Base-by-base conservation (phyloP, 2,329 filamentous ascomycete genomes). In the Zasmidium angulare region DNA sequence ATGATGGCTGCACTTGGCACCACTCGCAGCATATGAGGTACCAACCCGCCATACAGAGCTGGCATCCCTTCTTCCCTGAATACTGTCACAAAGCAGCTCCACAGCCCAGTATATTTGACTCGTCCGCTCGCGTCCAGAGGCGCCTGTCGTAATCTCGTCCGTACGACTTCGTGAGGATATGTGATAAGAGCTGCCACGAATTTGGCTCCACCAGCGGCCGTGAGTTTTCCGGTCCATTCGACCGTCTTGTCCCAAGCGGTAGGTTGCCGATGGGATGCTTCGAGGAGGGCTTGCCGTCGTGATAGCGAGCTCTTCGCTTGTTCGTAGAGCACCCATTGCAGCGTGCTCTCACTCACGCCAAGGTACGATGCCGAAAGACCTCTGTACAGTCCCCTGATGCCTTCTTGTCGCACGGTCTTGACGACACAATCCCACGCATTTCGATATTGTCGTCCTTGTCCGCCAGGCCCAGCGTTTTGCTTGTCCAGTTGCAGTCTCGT, bases 311-410 rank as follows among this genome's bases (percentile, higher is more conserved):
- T 80, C 82, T 97, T 98, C 81, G 96, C 87, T 75, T 93, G 89
- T 78, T 98, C 93, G 76, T 97, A 98, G 68, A 97, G 78, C 70
- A 96, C 88, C 92, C 92, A 96, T 74, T 98, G 93, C 69, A 96
- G 76, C 3, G 93, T 95, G 65, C 88, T 93, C 79, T 97, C 93
- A 1, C 89, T 89, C 20, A 96, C 91, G 22, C 93, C 93, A 0
- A 98, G 81, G 72, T 97, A 98, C 71, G 90, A 95, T 31, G 93
- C 93, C 66, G 89, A 95, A 77, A 98, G 84, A 53, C 93, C 93
- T 71, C 92, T 90, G 78, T 97, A 98, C 60, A 98, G 79, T 1
- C 92, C 91, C 36, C 84, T 80, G 49, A 96, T 77, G 0, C 93
- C 93, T 74, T 98, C 93, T 61, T 90, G 82, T 21, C 88, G 84